Base-by-base conservation (phyloP, 2,329 filamentous ascomycete species). In the Epichloe glyceriae region DNA sequence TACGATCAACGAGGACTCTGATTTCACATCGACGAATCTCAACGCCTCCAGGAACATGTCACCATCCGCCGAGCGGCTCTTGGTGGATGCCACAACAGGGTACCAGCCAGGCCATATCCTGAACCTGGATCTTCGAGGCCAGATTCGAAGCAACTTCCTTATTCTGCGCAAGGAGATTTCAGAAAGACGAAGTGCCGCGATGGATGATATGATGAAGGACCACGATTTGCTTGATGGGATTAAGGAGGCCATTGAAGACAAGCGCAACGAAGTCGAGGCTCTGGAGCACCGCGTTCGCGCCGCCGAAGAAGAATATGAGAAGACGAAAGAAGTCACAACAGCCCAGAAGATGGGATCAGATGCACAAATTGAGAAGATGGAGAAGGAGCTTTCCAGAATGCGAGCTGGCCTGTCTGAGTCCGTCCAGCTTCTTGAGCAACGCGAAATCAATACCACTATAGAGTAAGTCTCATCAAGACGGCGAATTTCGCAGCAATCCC, bases 321-420 rank as follows among this genome's bases (percentile, higher is more conserved):
- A 88, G 69, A 90, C 88, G 19, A 91, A 91, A 63, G 93, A 96
- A 73, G 70, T 78, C 53, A 91, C 86, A 7, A 86, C 79, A 44
- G 87, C 89, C 17, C 88, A 95, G 65, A 94, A 94, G 70, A 80
- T 91, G 64, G 85, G 83, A 7, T 88, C 84, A 2, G 93, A 97
- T 64, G 82, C 90, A 8, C 91, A 97, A 66, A 95, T 98, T 60
- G 93, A 98, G 69, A 93, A 93, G 73, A 94, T 96, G 85, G 93
- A 98, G 70, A 96, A 95, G 68, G 90, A 98, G 66, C 73, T 98
- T n/a, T 86, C 87, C 45, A 88, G 89, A 65, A 95, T 97, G 88
- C 79, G 90, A 41, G 80, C 85, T 2, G 85, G 84, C 11, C 73
- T 96, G 33, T 84, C 81, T 3, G 91, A 96, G 66, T 89, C 83